Evolutionary conservation across 2,329 filamentous ascomycete species (phyloP), one percentile per base, ranked within the genome.

Genomic region (Metarhizium album): DNA sequence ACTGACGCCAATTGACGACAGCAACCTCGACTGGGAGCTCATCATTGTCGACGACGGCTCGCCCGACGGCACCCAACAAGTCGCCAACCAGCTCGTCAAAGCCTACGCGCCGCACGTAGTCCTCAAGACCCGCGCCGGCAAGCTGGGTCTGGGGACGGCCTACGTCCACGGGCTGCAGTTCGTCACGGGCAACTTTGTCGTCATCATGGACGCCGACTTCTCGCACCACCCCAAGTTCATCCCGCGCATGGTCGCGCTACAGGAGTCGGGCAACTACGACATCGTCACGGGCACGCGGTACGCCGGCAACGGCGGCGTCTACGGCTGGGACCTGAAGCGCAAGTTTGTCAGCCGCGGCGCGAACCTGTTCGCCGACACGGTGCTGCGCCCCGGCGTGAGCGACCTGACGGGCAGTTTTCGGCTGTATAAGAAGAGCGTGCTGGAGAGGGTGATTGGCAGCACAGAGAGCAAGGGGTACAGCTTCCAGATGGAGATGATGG

Each of bases 141-240:
- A 97, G 74, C 86, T 96, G 38, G 91, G 91, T n/a, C 84, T 97
- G 47, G 91, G 91, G 59, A 96, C 91, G 2, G 91, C 91, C 46
- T 97, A 97, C 73, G 88, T 96, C 38, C 90, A 96, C 70, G 91
- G 91, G 48, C 78, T 98, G 54, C 82, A 95, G 68, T 97, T 87
- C 66, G 86, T 79, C 23, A 90, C 83, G 22, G 93, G 93, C 62
- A 96, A 94, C 79, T 97, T 83, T 65, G 88, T 98, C 66, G 88
- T 98, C 76, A 98, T 98, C 79, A 98, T 98, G 93, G 93, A 98
- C 75, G 93, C 94, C 71, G 93, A 98, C 73, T 98, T 98, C 79
- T 89, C 83, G 61, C 93, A 98, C 74, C 93, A 98, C 76, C 93
- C 93, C 65, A 98, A 97, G 74, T 98, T 97, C 80, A 95, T 98